phyloP scores from a whole-genome alignment of 2,329 filamentous ascomycete species.

The Calycina marina region DNA sequence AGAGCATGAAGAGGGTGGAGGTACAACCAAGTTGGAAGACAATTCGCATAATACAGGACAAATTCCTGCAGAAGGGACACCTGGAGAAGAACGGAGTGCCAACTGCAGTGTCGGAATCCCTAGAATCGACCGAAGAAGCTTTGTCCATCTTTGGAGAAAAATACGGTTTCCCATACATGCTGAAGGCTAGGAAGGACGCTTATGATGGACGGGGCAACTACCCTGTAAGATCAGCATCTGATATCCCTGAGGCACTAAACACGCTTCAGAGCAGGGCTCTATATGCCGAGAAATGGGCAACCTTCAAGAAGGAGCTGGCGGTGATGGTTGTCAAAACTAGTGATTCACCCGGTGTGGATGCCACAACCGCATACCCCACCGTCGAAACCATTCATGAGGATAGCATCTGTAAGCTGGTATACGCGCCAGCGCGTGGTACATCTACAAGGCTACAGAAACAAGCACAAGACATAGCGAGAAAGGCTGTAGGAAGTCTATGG shows the following conservation, averaged over 20 bases:
- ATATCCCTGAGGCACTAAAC: slow-evolving; percentile 51
- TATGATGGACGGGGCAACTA: slow-evolving; percentile 81
- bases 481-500: slow-evolving; percentile 65
- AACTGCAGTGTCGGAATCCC: slow-evolving; percentile 53
- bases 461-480: slow-evolving; percentile 63
- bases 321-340: slow-evolving; percentile 92
- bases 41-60: slow-evolving; percentile 82
- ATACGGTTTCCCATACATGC: slow-evolving; percentile 77
- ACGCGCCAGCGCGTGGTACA: slow-evolving; percentile 66
- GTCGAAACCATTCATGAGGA: slow-evolving; percentile 95
- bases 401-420: slow-evolving; percentile 86
- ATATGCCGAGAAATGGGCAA: slow-evolving; percentile 60
- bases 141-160: slow-evolving; percentile 46
- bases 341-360: slow-evolving; percentile 36
- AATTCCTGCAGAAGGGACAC: slow-evolving; percentile 79
- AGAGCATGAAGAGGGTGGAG: slow-evolving; percentile 5
- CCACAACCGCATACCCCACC: slow-evolving; percentile 62
- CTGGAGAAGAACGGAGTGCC: slow-evolving; percentile 53
- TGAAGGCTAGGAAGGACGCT: slow-evolving; percentile 79
- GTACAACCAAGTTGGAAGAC: slow-evolving; percentile 62
- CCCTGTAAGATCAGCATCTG: slow-evolving; percentile 41
- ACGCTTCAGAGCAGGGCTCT: slow-evolving; percentile 56
- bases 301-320: slow-evolving; percentile 53
- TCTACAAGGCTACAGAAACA: slow-evolving; percentile 41
- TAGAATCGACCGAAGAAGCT: slow-evolving; percentile 30